phyloP scores from a whole-genome alignment of 441 rosid species.

The Adansonia rubrostipa region DNA sequence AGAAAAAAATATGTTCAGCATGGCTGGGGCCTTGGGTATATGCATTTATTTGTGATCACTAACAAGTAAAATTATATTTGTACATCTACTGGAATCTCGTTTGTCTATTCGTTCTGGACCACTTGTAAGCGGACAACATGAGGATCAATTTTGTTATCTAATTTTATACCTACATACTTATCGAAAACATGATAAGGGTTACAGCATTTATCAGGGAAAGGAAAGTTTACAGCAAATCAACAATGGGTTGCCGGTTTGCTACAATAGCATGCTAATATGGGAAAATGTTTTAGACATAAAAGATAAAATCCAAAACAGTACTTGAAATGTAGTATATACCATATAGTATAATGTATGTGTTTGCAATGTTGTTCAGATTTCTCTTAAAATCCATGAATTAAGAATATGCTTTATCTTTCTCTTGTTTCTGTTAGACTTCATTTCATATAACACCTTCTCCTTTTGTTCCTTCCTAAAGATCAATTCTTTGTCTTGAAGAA shows the following conservation, averaged over 20 bases:
- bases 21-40: background rate
- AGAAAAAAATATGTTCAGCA: background rate
- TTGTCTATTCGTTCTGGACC: background rate
- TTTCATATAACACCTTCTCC: background rate
- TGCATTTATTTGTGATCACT: background rate
- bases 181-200: background rate
- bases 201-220: background rate
- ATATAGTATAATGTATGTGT: background rate
- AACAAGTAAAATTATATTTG: slow-evolving; percentile 3
- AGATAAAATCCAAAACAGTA: background rate
- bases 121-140: background rate
- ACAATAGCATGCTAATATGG: background rate
- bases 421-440: background rate
- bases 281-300: slow-evolving; percentile 6
- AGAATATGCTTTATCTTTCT: slow-evolving; percentile 13
- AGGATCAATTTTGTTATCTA: background rate
- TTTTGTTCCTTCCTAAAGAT: slow-evolving; percentile 19
- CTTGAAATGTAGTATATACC: slow-evolving; percentile 5
- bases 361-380: slow-evolving; percentile 3
- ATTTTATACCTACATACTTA: background rate
- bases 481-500: background rate
- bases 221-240: slow-evolving; percentile 7
- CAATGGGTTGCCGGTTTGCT: background rate
- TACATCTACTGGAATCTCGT: slow-evolving; percentile 7
- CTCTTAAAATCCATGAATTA: background rate